Evolutionary conservation across 805 yeast genomes (phyloP), one percentile per base, ranked within the genome.

Genomic region (Candida arabinofermentans): DNA sequence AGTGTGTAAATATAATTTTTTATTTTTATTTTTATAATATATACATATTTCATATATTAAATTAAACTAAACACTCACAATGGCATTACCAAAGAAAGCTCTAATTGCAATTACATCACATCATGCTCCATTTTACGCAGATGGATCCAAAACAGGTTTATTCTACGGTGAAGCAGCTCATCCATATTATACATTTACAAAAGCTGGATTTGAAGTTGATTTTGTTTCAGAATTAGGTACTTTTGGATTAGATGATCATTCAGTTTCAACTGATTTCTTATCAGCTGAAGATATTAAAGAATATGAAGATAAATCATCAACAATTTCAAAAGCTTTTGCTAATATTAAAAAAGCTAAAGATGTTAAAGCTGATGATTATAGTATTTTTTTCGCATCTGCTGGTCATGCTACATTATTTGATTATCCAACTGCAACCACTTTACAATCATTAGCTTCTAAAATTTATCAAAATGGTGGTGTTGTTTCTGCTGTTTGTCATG

Each of bases 401-500:
- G 87, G 88, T 29, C 87, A 82, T 53, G 87, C 77, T 24, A 66
- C 82, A 23, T 48, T 72, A 31, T 76, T 70, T 48, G 87, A 81
- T 57, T 79, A 37, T 35, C 40, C 40, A 22, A 37, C 57, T 3
- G 82, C 83, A 13, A 59, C 55, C 5, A 67, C 55, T 14, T 60
- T 80, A 40, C 77, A 72, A 41, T 46, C 55, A 19, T 43, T 75
- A 33, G 81, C 79, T 17, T 59, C 65, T 23, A 61, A 64, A 18
- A 70, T 79, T 37, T 77, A 72, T 55, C 63, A 61, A 24, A 59
- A 70, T 17, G 76, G 74, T 30, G 85, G 84, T 37, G 71, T 78
- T 30, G 71, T 81, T 19, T 60, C 79, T 33, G 83, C 86, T 13
- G 86, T 81, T 8, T 81, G 87, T 59, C 86, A 81, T 50, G 87